Base-by-base conservation (phyloP, 1,284 basidiomycete genomes). In the Entoloma clypeatum region DNA sequence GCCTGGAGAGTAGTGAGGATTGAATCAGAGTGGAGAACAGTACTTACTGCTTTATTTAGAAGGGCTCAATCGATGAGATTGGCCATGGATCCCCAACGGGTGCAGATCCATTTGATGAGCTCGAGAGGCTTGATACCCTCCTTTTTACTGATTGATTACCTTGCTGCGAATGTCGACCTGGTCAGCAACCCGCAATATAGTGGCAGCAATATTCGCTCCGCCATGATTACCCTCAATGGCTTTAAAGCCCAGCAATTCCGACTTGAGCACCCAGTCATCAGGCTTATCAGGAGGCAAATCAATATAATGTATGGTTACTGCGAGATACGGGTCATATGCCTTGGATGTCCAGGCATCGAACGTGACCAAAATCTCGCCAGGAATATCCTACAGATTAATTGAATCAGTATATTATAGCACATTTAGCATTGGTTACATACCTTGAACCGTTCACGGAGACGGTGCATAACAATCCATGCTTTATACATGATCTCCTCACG, bases 11-110 rank as follows among this genome's bases (percentile, higher is more conserved):
- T 18, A 35, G 30, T 14, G 25, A 38, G 17, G 19, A 13, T 37
- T 22, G 18, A 17, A 7, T 1, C 24, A 14, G 16, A 23, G 17
- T 33, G 13, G 34, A 14, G 2, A 35, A n/a, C 33, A 5, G n/a
- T 35, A 32, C 37, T 10, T 23, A 44, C 32, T 11, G 17, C 33
- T 17, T 33, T 39, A 22, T 35, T 30, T 14, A 23, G 21, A 14
- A 57, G 29, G n/a, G 48, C 37, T n/a, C 48, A 38, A 17, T 59
- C 49, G 4, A 60, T 39, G 28, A 55, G 52, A 8, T 45, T 41
- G 41, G 45, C 55, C 27, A 61, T 39, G 3, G 57, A 61, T 7
- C 55, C 57, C 57, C 58, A 60, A 3, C 43, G 39, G 22, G 56
- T 62, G 5, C 43, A 35, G 28, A 60, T 45, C 55, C 54, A 62